A percentile compares a stretch with the other conserved stretches of the same genome.
phyloP scores from a whole-genome alignment of 306 rosid species.

The peach (Prunus persica) region DNA sequence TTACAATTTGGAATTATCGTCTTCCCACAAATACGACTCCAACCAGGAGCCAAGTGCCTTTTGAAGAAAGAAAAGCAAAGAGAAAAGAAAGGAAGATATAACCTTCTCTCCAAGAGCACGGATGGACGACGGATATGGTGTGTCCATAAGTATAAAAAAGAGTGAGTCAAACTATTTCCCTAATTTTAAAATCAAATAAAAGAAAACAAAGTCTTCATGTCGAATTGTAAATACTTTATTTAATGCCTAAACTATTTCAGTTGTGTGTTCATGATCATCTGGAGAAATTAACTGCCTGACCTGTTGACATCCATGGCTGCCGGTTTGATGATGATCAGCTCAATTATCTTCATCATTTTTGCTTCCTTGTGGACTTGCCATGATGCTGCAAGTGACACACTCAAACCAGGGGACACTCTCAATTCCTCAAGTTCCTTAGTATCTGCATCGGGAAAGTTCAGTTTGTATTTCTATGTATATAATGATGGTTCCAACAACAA shows the following conservation, averaged over 20 bases:
- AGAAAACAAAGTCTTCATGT: background rate
- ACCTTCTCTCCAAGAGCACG: too few relatives aligned
- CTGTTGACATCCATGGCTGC: background rate
- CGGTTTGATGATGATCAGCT: background rate
- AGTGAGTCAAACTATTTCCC: background rate
- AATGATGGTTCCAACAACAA: background rate
- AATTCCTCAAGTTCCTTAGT: background rate
- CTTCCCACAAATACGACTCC: background rate
- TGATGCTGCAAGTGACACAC: background rate
- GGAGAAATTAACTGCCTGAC: background rate
- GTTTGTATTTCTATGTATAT: background rate
- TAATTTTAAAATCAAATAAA: background rate
- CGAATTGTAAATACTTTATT: background rate
- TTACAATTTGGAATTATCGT: background rate
- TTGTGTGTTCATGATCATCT: background rate
- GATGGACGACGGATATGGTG: too few relatives aligned
- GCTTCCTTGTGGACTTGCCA: background rate
- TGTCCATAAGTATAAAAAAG: background rate
- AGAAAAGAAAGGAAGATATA: background rate
- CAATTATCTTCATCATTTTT: background rate
- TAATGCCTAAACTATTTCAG: background rate
- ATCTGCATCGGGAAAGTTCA: background rate
- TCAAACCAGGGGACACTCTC: conserved; percentile 7
- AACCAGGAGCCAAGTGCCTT: background rate
- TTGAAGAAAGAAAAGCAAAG: background rate